A percentile compares a stretch with the other conserved stretches of the same genome.
Conservation (phyloP, 169 alveolate species). For the Plasmodium malariae region DNA sequence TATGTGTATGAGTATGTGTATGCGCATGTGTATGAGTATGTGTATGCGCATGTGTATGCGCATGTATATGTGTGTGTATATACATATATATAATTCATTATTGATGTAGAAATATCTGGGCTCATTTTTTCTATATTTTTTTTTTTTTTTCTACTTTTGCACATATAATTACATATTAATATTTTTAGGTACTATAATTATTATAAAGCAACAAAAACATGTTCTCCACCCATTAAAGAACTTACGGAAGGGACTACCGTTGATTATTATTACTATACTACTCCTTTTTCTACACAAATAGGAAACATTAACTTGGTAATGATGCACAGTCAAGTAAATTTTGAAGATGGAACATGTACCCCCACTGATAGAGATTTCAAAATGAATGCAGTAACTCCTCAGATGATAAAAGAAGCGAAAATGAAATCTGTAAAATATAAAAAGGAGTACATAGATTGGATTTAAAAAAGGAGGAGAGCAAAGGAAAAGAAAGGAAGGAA, state of each 20-base stretch:
- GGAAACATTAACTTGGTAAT: constrained; percentile 80
- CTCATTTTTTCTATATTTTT: too few relatives aligned
- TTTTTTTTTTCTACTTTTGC: too few relatives aligned
- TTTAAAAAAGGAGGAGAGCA: background rate
- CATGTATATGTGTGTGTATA: background rate
- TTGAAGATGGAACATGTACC: constrained; percentile 79
- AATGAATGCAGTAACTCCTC: constrained; percentile 49
- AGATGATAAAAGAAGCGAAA: constrained; percentile 63
- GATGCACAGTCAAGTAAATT: constrained; percentile 85
- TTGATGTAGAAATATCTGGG: too few relatives aligned
- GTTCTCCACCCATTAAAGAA: constrained; percentile 63
- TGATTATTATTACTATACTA: constrained; percentile 80
- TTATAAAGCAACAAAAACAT: constrained; percentile 77
- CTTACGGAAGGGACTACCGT: constrained; percentile 76
- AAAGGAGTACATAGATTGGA: background rate
- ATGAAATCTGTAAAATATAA: constrained; percentile 33
- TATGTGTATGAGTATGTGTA: background rate
- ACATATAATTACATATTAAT: background rate
- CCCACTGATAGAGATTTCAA: constrained; percentile 79
- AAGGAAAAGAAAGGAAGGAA: background rate
- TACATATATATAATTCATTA: background rate
- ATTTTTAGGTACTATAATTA: constrained; percentile 79
- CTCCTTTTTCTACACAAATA: constrained; percentile 80
- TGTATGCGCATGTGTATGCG: background rate
- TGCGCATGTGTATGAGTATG: background rate